Percentiles rank a stretch among this genome's conserved stretches.
phyloP scores from a whole-genome alignment of 768 basidiomycete genomes.

The Coprinopsis strossmayeri region DNA sequence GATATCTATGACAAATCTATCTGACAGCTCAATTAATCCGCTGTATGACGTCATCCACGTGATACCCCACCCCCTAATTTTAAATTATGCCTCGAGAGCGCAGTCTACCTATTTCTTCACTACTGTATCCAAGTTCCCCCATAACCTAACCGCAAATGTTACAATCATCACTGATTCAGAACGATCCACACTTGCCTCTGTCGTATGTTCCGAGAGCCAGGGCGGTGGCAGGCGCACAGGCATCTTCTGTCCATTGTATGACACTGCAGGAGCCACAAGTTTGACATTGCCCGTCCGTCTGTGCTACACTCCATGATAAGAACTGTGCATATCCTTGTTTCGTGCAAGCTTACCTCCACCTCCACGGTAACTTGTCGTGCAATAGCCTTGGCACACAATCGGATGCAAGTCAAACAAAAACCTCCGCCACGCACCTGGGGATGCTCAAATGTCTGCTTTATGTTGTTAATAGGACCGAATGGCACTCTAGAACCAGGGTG shows the following conservation, averaged over 20 bases:
- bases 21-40: no score
- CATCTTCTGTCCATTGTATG: slow-evolving; percentile 78
- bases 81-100: slow-evolving; percentile 30
- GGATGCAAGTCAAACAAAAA: slow-evolving; percentile 15
- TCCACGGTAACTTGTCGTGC: slow-evolving; percentile 73
- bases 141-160: slow-evolving; percentile 29
- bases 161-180: slow-evolving; percentile 8
- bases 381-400: slow-evolving; percentile 38
- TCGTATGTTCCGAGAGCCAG: slow-evolving; percentile 82
- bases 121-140: slow-evolving; percentile 29
- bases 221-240: slow-evolving; percentile 71
- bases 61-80: neutral
- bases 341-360: slow-evolving; percentile 52
- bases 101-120: slow-evolving; percentile 34
- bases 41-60: slow-evolving; percentile 12
- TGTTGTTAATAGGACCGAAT: slow-evolving; percentile 90
- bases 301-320: slow-evolving; percentile 36
- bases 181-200: slow-evolving; percentile 41
- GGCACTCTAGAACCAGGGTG: slow-evolving; percentile 47
- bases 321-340: neutral
- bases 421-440: slow-evolving; percentile 42
- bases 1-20: slow-evolving; percentile 4
- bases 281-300: slow-evolving; percentile 71
- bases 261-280: slow-evolving; percentile 74
- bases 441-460: slow-evolving; percentile 83